phyloP scores from a whole-genome alignment of 2,329 filamentous ascomycete genomes.

The Pseudogymnoascus destructans region DNA sequence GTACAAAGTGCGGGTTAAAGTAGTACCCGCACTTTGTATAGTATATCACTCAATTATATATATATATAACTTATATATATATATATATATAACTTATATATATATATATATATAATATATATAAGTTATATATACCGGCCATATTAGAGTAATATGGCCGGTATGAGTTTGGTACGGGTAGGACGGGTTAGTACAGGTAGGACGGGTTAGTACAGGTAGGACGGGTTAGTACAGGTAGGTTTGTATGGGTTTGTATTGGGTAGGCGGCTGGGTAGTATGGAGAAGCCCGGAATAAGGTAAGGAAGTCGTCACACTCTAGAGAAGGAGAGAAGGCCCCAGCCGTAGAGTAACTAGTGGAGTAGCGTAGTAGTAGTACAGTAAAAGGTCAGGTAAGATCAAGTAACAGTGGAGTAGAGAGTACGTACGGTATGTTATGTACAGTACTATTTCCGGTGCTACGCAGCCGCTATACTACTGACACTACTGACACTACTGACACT shows the following conservation, averaged over 20 bases:
- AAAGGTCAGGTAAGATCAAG: not conserved
- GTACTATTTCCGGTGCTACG: not conserved
- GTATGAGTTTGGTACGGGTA: not conserved
- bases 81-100: no score
- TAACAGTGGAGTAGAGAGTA: not conserved
- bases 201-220: not conserved
- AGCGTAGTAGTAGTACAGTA: not conserved
- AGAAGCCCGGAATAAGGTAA: not conserved
- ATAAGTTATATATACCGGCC: no score
- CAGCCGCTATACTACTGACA: not conserved
- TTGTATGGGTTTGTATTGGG: not conserved
- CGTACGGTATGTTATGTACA: not conserved
- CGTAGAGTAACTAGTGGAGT: not conserved
- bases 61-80: no score
- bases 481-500: not conserved
- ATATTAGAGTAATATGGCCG: not conserved
- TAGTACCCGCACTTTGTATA: not conserved
- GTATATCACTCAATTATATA: no score
- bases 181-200: no score
- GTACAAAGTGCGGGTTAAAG: not conserved
- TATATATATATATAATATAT: no score
- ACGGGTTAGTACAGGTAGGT: not conserved
- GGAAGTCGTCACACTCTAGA: constrained; percentile 1
- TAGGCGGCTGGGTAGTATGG: not conserved
- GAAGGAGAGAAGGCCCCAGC: not conserved